Evolutionary conservation across 352 stramenopile genomes (phyloP).

Genomic region (Peronospora farinosa): DNA sequence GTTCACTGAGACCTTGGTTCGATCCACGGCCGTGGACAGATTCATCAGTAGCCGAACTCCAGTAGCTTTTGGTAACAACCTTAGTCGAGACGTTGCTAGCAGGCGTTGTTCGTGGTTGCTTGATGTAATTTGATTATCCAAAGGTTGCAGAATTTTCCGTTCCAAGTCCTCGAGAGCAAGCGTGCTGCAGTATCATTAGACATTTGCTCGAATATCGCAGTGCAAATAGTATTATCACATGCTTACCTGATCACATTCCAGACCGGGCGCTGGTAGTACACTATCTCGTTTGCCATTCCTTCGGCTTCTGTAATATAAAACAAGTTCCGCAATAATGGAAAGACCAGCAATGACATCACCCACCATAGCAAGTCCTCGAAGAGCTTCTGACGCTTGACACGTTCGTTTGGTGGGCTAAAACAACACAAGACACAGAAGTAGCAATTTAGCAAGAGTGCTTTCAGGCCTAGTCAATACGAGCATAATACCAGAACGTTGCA

Average conservation of each 20-base stretch:
- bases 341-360: slow-evolving; percentile 40
- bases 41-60: slow-evolving; percentile 78
- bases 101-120: slow-evolving; percentile 14
- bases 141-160: slow-evolving; percentile 33
- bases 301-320: slow-evolving; percentile 78
- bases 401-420: slow-evolving; percentile 54
- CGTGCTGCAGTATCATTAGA: slow-evolving; percentile 21
- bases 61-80: slow-evolving; percentile 58
- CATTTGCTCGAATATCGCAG: background rate
- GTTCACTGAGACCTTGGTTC: slow-evolving; percentile 45
- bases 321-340: slow-evolving; percentile 49
- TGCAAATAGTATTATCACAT: background rate
- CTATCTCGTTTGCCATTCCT: slow-evolving; percentile 57
- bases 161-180: slow-evolving; percentile 48
- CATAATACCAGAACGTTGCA: slow-evolving; percentile 28
- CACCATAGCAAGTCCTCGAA: slow-evolving; percentile 40
- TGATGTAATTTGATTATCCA: slow-evolving; percentile 2
- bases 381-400: slow-evolving; percentile 35
- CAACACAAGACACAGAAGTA: background rate
- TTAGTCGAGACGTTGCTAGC: slow-evolving; percentile 45
- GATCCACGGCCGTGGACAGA: slow-evolving; percentile 35
- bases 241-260: slow-evolving; percentile 54
- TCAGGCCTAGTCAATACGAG: background rate
- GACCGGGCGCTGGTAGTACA: slow-evolving; percentile 59
- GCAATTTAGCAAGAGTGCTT: background rate